Evolutionary conservation across 495 filamentous ascomycete species (phyloP).

Genomic region (Penicillium antarcticum): DNA sequence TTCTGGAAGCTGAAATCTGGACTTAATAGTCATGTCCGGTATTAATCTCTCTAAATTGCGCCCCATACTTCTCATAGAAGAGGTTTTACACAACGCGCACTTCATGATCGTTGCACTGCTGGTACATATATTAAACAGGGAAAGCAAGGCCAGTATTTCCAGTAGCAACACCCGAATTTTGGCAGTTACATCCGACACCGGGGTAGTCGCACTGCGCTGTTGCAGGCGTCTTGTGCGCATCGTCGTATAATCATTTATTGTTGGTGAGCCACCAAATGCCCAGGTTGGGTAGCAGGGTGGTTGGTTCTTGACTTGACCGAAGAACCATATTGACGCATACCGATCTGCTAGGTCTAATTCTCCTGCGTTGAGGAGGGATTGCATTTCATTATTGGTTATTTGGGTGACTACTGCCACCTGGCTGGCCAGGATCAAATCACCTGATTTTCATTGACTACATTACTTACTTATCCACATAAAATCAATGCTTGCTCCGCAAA

Average conservation of each 20-base stretch:
- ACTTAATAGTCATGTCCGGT: constrained; percentile 38
- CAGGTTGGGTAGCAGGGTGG: constrained; percentile 46
- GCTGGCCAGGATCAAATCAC: constrained; percentile 5
- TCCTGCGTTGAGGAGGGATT: constrained; percentile 25
- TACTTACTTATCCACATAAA: no score
- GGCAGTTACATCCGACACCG: constrained; percentile 39
- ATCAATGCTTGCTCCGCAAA: no score
- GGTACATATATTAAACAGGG: constrained; percentile 42
- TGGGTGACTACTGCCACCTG: constrained; percentile 26
- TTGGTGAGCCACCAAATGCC: constrained; percentile 31
- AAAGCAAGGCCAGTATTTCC: constrained; percentile 35
- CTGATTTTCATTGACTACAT: no score
- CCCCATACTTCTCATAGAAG: constrained; percentile 49
- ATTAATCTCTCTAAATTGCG: constrained; percentile 21
- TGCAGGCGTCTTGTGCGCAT: constrained; percentile 27
- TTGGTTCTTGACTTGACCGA: constrained; percentile 35
- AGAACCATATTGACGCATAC: constrained; percentile 46
- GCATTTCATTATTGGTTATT: constrained; percentile 36
- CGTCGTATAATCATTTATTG: constrained; percentile 23
- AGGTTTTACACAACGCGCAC: constrained; percentile 45
- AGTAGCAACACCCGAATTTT: constrained; percentile 30
- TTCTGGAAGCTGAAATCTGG: not conserved
- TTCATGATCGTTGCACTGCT: constrained; percentile 33
- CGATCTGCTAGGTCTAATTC: constrained; percentile 37
- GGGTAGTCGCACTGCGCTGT: constrained; percentile 39